Evolutionary conservation across 108 stramenopile species (phyloP).

Genomic region (Skeletonema grethae): DNA sequence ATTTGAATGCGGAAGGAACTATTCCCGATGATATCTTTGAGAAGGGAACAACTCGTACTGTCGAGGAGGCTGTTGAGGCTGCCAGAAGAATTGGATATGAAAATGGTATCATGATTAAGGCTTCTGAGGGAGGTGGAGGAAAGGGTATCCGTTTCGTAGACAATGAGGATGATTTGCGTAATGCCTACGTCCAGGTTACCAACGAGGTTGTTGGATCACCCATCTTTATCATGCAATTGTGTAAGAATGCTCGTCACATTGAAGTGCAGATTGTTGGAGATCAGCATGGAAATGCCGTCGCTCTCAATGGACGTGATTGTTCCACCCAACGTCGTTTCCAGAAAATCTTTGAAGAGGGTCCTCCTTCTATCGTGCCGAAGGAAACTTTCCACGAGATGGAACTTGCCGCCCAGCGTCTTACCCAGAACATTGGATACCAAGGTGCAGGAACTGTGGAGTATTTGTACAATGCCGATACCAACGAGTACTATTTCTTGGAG

Average conservation of each 20-base stretch:
- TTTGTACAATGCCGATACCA: constrained; percentile 93
- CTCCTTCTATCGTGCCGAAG: constrained; percentile 84
- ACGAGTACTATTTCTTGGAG: constrained; percentile 96
- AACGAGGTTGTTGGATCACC: constrained; percentile 96
- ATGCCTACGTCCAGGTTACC: constrained; percentile 88
- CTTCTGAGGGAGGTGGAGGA: constrained; percentile 97
- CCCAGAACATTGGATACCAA: constrained; percentile 94
- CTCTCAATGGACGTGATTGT: constrained; percentile 96
- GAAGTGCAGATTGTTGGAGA: constrained; percentile 99
- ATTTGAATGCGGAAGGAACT: constrained; percentile 92
- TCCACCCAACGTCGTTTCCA: constrained; percentile 99
- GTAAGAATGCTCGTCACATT: constrained; percentile 97
- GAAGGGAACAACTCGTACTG: constrained; percentile 86
- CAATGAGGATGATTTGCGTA: constrained; percentile 83
- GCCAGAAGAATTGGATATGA: constrained; percentile 94
- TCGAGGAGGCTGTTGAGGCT: constrained; percentile 93
- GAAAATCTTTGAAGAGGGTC: constrained; percentile 99
- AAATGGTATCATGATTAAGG: constrained; percentile 98
- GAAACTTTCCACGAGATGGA: constrained; percentile 94
- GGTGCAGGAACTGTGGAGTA: constrained; percentile 99
- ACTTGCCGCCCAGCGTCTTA: constrained; percentile 92
- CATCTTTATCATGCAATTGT: constrained; percentile 98
- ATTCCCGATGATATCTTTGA: constrained; percentile 94
- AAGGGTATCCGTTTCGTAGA: constrained; percentile 98
- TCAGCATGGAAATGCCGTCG: constrained; percentile 95